Evolutionary conservation across 768 basidiomycete genomes (phyloP).

Genomic region (Rhodotorula paludigena): DNA sequence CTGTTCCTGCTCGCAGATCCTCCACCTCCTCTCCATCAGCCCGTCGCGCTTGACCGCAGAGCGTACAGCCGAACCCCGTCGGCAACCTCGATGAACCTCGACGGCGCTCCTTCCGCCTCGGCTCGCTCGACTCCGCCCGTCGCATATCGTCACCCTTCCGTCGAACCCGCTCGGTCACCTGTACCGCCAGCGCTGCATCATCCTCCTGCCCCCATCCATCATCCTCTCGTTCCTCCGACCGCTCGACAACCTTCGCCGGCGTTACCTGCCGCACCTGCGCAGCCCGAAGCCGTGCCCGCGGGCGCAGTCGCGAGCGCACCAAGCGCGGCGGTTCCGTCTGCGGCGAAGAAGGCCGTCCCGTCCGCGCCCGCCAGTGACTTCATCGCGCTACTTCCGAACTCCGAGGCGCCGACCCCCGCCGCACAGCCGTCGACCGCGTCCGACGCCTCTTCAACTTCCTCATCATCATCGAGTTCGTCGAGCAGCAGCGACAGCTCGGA

Average conservation of each 20-base stretch:
- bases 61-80: background rate
- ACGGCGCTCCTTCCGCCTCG: background rate
- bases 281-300: too few relatives aligned
- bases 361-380: background rate
- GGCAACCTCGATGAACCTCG: background rate
- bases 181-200: conserved; percentile 50
- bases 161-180: conserved; percentile 50
- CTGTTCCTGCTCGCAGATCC: background rate
- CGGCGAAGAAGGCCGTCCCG: background rate
- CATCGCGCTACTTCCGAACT: background rate
- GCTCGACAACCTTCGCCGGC: too few relatives aligned
- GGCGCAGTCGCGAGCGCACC: too few relatives aligned
- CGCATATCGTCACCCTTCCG: background rate
- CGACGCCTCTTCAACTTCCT: conserved; percentile 40
- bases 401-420: background rate
- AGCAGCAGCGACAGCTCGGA: conserved; percentile 46
- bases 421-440: background rate
- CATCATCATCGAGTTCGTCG: conserved; percentile 51
- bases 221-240: too few relatives aligned
- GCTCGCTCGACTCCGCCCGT: background rate
- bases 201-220: too few relatives aligned
- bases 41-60: background rate
- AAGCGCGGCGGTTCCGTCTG: too few relatives aligned
- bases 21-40: background rate
- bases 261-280: too few relatives aligned